A percentile compares a stretch with the other conserved stretches of the same genome.
Evolutionary conservation across 257 asterid genomes (phyloP).

Genomic region (Voacanga thouarsii): DNA sequence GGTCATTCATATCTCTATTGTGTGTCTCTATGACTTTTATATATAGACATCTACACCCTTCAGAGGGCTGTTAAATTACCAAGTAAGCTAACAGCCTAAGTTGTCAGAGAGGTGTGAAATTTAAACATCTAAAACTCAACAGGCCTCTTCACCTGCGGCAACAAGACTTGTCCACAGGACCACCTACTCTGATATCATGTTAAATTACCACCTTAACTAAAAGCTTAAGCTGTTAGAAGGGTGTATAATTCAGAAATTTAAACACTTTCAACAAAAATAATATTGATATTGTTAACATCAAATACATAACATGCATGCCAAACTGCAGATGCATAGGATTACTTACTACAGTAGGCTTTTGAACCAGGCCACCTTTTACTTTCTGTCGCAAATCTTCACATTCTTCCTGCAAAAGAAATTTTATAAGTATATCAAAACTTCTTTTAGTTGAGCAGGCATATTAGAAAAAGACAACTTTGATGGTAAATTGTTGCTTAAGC

Average conservation of each 20-base stretch:
- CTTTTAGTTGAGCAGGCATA: not conserved
- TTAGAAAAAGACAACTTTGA: constrained; percentile 4
- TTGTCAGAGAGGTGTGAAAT: not conserved
- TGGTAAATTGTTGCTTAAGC: not conserved
- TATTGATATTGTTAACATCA: not conserved
- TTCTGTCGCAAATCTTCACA: constrained; percentile 52
- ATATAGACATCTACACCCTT: too few relatives aligned
- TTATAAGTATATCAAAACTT: not conserved
- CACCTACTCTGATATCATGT: not conserved
- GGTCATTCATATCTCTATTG: too few relatives aligned
- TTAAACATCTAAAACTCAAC: too few relatives aligned
- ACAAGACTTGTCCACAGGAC: not conserved
- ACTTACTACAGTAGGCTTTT: constrained; percentile 76
- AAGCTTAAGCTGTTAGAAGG: not conserved
- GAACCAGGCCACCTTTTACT: constrained; percentile 52
- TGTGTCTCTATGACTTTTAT: too few relatives aligned
- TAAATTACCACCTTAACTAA: not conserved
- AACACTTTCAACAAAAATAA: not conserved
- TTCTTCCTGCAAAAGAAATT: constrained; percentile 55
- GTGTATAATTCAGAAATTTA: not conserved
- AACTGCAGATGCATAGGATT: constrained; percentile 6
- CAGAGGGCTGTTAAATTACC: too few relatives aligned
- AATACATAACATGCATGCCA: not conserved
- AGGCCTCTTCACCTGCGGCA: not conserved
- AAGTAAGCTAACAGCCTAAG: not conserved